Evolutionary conservation across 805 yeast genomes (phyloP).

Genomic region (Candida fluviatilis): DNA sequence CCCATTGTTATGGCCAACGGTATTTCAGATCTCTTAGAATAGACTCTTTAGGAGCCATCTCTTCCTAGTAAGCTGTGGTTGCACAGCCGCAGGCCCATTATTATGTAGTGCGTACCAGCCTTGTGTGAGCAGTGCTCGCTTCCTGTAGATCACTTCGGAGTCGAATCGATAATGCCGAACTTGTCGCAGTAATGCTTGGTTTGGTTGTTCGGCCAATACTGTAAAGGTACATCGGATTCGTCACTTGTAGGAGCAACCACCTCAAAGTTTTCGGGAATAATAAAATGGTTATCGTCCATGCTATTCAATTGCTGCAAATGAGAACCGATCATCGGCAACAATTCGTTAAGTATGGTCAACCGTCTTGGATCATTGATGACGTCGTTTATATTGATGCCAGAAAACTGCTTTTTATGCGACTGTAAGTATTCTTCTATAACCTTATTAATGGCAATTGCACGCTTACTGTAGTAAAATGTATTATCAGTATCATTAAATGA

Average conservation of each 20-base stretch:
- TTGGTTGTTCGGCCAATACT: slow-evolving; percentile 35
- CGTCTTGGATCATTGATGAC: slow-evolving; percentile 12
- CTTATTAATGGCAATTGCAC: slow-evolving; percentile 30
- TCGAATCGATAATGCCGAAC: slow-evolving; percentile 14
- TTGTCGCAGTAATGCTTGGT: slow-evolving; percentile 27
- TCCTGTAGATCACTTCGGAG: neutral
- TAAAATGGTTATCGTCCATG: slow-evolving; percentile 9
- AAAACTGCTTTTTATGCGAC: slow-evolving; percentile 10
- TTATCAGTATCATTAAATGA: slow-evolving; percentile 8
- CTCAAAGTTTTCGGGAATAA: slow-evolving; percentile 21
- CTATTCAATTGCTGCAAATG: slow-evolving; percentile 13
- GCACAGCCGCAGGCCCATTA: too few relatives aligned
- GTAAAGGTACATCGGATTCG: slow-evolving; percentile 12
- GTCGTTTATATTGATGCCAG: slow-evolving; percentile 8
- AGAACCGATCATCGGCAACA: slow-evolving; percentile 15
- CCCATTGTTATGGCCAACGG: too few relatives aligned
- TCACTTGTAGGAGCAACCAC: slow-evolving; percentile 22
- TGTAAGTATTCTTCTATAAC: slow-evolving; percentile 26
- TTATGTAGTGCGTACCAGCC: too few relatives aligned
- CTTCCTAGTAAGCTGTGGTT: too few relatives aligned
- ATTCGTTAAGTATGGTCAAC: slow-evolving; percentile 14
- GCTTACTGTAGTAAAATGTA: slow-evolving; percentile 23
- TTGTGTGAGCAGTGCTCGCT: too few relatives aligned
- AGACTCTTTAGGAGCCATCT: too few relatives aligned
- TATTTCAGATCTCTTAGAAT: too few relatives aligned